Evolutionary conservation across 352 stramenopile genomes (phyloP).

Genomic region (Elongisporangium prolatum): DNA sequence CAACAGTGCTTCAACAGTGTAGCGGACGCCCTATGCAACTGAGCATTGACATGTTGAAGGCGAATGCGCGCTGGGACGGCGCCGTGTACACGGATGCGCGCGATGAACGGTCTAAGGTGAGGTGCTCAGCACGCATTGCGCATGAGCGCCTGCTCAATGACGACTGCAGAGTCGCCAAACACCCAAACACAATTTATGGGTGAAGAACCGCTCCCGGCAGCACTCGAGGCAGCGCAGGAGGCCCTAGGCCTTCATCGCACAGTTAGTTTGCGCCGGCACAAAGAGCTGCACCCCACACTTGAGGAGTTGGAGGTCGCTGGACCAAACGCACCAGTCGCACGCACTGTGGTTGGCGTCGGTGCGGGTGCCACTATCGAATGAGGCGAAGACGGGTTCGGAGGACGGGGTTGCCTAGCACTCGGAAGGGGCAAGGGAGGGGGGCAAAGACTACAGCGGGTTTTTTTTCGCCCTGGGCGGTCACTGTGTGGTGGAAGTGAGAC

Average conservation of each 20-base stretch:
- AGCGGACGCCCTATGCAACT: constrained; percentile 8
- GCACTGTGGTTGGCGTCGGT: neutral
- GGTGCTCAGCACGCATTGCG: neutral
- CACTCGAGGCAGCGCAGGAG: constrained; percentile 10
- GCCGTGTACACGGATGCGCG: constrained; percentile 8
- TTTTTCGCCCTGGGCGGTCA: too few relatives aligned
- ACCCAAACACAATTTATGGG: neutral
- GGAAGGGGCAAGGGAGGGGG: too few relatives aligned
- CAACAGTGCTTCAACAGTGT: constrained; percentile 6
- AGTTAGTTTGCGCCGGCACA: constrained; percentile 7
- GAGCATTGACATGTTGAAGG: constrained; percentile 2
- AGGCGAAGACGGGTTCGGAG: too few relatives aligned
- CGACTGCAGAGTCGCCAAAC: constrained; percentile 13
- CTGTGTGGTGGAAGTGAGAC: too few relatives aligned
- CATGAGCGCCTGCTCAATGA: constrained; percentile 9
- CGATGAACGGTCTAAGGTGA: constrained; percentile 6
- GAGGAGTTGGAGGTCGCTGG: neutral
- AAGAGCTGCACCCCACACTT: constrained; percentile 8
- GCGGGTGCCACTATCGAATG: constrained; percentile 12
- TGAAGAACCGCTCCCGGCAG: neutral
- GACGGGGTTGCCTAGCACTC: too few relatives aligned
- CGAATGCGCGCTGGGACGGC: neutral
- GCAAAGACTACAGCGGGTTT: too few relatives aligned
- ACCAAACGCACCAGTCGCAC: constrained; percentile 17
- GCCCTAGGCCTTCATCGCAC: constrained; percentile 21